Evolutionary conservation across 2,329 filamentous ascomycete genomes (phyloP), one percentile per base, ranked within the genome.

Genomic region (Neodidymelliopsis sp.): DNA sequence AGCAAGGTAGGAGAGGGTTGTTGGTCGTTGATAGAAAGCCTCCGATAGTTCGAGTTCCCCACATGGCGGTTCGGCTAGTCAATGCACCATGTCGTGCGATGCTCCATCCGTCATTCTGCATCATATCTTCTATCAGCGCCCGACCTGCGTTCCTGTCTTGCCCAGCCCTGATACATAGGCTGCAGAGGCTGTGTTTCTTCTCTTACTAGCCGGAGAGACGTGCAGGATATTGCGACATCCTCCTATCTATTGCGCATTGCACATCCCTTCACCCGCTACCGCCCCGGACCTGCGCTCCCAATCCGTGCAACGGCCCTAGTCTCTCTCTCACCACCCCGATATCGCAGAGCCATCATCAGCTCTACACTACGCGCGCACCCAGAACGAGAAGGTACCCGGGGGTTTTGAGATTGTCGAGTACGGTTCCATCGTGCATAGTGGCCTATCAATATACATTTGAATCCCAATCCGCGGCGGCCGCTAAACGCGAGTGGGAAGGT

Each of bases 401-500:
- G 33, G 23, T 25, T 34, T 24, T 40, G 27, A 53, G 57, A 62
- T 57, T 54, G 46, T 50, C 56, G 59, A 56, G 34, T 11, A 18
- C 36, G 39, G 25, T 42, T 45, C 43, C 41, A 57, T 61, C 51
- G 51, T 56, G 50, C 52, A 50, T 57, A 54, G 31, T 30, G 10
- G 27, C 52, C 49, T 52, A 57, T 60, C 51, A 49, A 52, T 49
- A 48, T 38, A 40, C 41, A 38, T 24, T 37, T 27, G 12, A 53
- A 44, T 49, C 49, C n/a, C 54, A 53, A 49, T 41, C 43, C 35
- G 36, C 42, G 16, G n/a, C 37, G 18, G 40, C 36, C 34, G 51
- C 64, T 69, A 69, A 53, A 48, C 62, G 44, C 38, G 46, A 63
- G 43, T 38, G 20, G 65, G 67, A 67, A 70, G 67, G 67, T 69